Base-by-base conservation (phyloP, 805 yeast species). In the Saccharomycopsis guyanensis region DNA sequence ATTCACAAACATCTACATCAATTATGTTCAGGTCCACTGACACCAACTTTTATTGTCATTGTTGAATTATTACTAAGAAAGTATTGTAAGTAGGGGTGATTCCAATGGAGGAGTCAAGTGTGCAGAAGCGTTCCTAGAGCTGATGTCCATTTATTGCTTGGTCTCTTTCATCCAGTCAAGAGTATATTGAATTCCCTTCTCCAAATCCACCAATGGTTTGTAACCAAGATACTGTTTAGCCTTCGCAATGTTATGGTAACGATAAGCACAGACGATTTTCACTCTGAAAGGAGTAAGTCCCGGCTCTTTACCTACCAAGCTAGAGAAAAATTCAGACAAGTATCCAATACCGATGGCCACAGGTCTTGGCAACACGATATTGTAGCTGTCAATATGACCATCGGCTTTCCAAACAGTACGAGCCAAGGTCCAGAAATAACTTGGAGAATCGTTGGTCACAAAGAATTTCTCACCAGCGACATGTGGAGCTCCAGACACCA, bases 331-430 rank as follows among this genome's bases (percentile, higher is more conserved):
- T 56, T 83, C 85, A n/a, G 95, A 78, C 35, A 87, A 62, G 58
- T 86, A 84, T 13, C 97, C 97, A 35, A 82, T 79, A 1, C 69
- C 73, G 50, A 93, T 73, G 2, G 95, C 97, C n/a, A 86, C 66
- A 0, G 84, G 78, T 57, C 83, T 76, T 40, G 72, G 72, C 48
- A 93, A 71, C 18, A 78, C 88, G 53, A 86, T 78, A 55, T 78
- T 81, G 43, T 65, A 70, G 24, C 72, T 73, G 55, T 83, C 93
- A 46, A 86, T 73, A 59, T 81, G 83, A 2, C 96, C 97, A 65
- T 88, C 96, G 19, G 91, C 89, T 62, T 91, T 91, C 97, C 97
- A 93, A 22, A 93, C 95, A 1, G 95, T 84, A 59, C 97, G 77
- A 6, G 97, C 97, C 56, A 93, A 70, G 2, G 97, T 86, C 97